These are phyloP conservation scores for Phaeosphaeriaceae sp. DNA, from an alignment of 2,329 filamentous ascomycete genomes.

Conservation along the genomic window DNA sequence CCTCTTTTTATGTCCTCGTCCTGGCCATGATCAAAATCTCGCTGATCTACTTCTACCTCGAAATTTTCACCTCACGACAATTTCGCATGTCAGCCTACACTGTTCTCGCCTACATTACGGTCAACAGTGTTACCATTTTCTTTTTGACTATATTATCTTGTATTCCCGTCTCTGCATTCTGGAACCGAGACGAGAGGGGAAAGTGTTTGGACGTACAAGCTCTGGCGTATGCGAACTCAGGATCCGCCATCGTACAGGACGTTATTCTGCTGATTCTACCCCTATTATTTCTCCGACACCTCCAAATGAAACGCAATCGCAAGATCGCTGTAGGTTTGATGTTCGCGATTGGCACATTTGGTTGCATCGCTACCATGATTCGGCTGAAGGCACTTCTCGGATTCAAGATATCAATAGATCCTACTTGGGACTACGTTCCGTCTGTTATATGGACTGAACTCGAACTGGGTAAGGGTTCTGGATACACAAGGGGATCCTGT, in stretches of 20 bases:
- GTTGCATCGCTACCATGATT: constrained; percentile 16
- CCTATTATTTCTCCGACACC: constrained; percentile 18
- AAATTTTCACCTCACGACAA: constrained; percentile 26
- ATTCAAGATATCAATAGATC: constrained; percentile 28
- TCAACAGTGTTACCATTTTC: constrained; percentile 21
- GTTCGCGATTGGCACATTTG: constrained; percentile 31
- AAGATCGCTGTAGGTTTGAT: constrained; percentile 30
- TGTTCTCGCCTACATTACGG: constrained; percentile 16
- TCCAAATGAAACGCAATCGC: constrained; percentile 23
- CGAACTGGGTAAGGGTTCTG: no score
- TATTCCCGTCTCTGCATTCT: constrained; percentile 25
- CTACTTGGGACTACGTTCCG: constrained; percentile 31
- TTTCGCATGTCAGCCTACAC: constrained; percentile 22
- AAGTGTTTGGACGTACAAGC: constrained; percentile 28
- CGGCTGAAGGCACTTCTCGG: constrained; percentile 25
- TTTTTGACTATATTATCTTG: constrained; percentile 30
- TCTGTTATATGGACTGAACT: constrained; percentile 31
- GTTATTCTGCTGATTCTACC: constrained; percentile 32
- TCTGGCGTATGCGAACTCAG: constrained; percentile 28
- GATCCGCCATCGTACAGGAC: constrained; percentile 25
- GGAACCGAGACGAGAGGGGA: constrained; percentile 30
- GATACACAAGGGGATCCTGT: no score
- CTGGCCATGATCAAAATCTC: constrained; percentile 28
- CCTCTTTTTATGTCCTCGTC: constrained; percentile 23
- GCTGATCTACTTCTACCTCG: constrained; percentile 31